phyloP scores from a whole-genome alignment of 2,329 filamentous ascomycete species.

The Colletotrichum liriopes region DNA sequence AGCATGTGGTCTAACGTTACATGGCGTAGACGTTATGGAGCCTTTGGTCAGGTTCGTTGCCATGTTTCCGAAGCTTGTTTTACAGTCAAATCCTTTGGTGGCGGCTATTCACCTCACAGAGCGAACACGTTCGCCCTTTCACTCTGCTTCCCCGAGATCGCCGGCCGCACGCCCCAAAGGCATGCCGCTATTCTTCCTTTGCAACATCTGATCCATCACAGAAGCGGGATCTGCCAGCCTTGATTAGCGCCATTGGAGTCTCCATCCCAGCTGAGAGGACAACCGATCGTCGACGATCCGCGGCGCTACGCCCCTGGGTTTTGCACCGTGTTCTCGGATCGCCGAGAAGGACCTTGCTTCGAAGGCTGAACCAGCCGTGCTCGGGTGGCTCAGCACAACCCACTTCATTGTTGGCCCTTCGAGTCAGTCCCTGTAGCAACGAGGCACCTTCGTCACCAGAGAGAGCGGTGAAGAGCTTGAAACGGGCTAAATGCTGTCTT shows the following conservation, averaged over 20 bases:
- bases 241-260: conserved; percentile 8
- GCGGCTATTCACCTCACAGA: not conserved
- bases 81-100: not conserved
- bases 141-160: not conserved
- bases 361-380: conserved; percentile 1
- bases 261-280: conserved; percentile 1
- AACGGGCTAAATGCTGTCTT: conserved; percentile 35
- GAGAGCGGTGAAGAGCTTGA: conserved; percentile 33
- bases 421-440: conserved; percentile 22
- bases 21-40: not conserved
- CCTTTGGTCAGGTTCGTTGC: not conserved
- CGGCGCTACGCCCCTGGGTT: not conserved
- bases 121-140: conserved; percentile 6
- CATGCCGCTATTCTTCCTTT: not conserved
- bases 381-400: not conserved
- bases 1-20: conserved; percentile 5
- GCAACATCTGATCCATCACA: not conserved
- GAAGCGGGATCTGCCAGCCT: conserved; percentile 1
- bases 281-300: conserved; percentile 17
- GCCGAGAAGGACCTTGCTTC: not conserved
- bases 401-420: not conserved
- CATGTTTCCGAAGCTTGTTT: conserved; percentile 4
- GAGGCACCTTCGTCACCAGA: not conserved
- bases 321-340: conserved; percentile 18
- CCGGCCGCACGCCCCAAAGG: not conserved